phyloP scores from a whole-genome alignment of 2,329 filamentous ascomycete species.

The Blastomyces parvus region DNA sequence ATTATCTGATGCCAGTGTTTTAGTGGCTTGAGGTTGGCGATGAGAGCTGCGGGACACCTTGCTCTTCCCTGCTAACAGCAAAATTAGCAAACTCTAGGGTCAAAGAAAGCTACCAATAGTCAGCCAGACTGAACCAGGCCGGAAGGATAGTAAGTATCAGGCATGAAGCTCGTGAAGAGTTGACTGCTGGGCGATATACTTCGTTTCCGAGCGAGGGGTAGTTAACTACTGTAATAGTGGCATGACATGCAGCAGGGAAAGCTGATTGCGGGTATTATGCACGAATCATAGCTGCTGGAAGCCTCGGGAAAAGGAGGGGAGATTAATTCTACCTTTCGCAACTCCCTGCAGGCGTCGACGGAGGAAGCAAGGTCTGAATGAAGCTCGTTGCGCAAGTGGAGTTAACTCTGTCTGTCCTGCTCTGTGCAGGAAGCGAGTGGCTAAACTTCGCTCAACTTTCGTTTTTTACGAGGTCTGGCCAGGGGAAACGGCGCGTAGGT shows the following conservation, averaged over 20 bases:
- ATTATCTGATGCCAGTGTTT: neutral
- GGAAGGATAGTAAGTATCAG: neutral
- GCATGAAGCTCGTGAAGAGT: neutral
- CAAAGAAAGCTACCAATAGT: neutral
- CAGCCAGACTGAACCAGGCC: neutral
- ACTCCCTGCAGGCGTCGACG: neutral
- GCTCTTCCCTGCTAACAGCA: neutral
- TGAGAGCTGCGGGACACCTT: neutral
- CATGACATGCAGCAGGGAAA: neutral
- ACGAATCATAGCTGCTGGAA: neutral
- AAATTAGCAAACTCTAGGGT: neutral
- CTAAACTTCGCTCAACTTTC: neutral
- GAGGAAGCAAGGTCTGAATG: neutral
- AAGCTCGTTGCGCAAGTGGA: no score
- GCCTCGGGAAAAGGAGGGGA: neutral
- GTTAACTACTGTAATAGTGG: neutral
- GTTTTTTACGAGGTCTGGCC: neutral
- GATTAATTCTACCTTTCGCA: neutral
- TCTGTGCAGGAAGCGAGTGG: neutral
- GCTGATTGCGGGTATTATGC: neutral
- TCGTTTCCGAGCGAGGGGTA: neutral
- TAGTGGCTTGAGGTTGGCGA: neutral
- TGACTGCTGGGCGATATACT: neutral
- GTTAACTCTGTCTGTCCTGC: no score
- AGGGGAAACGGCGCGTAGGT: neutral